Percentiles rank a stretch among this genome's conserved stretches.
These are phyloP conservation scores for Cicer pinnatifidum DNA, from an alignment of 306 rosid genomes.

Conservation along the genomic window DNA sequence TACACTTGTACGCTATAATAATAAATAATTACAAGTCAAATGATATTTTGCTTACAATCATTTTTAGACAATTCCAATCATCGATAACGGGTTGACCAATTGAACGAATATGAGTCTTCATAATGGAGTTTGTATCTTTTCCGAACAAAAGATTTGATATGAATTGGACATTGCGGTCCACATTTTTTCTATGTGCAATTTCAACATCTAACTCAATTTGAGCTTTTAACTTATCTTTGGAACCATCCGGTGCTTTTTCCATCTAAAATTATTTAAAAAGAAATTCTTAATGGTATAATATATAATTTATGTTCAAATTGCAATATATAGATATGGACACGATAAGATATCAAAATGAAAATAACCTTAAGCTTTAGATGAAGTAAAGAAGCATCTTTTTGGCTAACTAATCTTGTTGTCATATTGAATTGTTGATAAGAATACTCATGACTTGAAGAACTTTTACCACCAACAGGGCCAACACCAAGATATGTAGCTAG, in stretches of 20 bases:
- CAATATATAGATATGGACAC: too few relatives aligned
- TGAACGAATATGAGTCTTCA: constrained; percentile 48
- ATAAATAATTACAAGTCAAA: not conserved
- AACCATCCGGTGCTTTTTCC: constrained; percentile 50
- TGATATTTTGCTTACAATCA: constrained; percentile 46
- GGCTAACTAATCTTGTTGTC: not conserved
- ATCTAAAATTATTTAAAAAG: constrained; percentile 42
- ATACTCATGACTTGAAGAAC: not conserved
- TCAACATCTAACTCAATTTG: constrained; percentile 43
- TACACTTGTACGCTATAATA: not conserved
- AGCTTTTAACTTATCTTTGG: constrained; percentile 50
- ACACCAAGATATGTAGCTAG: constrained; percentile 2
- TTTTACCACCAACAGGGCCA: not conserved
- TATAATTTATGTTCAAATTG: too few relatives aligned
- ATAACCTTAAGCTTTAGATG: not conserved
- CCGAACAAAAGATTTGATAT: constrained; percentile 58
- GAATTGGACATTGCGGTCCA: constrained; percentile 44
- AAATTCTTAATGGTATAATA: too few relatives aligned
- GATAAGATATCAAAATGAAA: not conserved
- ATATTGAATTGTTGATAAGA: too few relatives aligned
- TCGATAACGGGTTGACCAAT: constrained; percentile 57
- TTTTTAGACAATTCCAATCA: constrained; percentile 69
- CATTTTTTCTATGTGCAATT: constrained; percentile 45
- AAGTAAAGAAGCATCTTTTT: not conserved
- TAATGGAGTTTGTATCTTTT: constrained; percentile 8